phyloP scores from a whole-genome alignment of 176 grass and related monocot species.

The Olyra latifolia region DNA sequence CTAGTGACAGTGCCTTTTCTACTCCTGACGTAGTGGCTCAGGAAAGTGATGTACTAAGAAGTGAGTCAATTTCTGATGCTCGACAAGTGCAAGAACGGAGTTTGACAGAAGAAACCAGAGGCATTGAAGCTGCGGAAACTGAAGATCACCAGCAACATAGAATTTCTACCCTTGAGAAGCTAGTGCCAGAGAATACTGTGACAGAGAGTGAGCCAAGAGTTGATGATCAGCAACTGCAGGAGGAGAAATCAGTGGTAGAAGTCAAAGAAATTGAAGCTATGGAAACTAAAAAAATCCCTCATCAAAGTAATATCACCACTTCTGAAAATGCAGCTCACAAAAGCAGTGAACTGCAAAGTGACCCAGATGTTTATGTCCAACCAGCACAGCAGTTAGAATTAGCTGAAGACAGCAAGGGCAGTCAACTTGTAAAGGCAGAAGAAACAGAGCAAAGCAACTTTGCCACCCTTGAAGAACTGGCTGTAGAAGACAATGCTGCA shows the following conservation, averaged over 20 bases:
- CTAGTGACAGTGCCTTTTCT: neutral
- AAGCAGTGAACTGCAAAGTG: conserved; percentile 22
- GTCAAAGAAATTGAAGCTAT: conserved; percentile 35
- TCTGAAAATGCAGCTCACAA: conserved; percentile 22
- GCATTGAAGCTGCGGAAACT: neutral
- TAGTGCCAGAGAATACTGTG: conserved; percentile 3
- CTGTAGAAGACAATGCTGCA: conserved; percentile 16
- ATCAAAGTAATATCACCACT: conserved; percentile 18
- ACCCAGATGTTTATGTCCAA: conserved; percentile 30
- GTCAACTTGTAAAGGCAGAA: conserved; percentile 19
- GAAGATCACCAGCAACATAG: conserved; percentile 22
- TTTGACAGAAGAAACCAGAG: conserved; percentile 29
- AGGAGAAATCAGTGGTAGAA: conserved; percentile 6
- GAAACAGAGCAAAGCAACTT: conserved; percentile 19
- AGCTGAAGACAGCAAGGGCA: conserved; percentile 19
- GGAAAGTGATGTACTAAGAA: conserved; percentile 12
- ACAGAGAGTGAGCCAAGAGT: neutral
- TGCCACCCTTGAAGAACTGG: neutral
- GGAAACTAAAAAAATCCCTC: conserved; percentile 16
- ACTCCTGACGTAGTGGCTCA: conserved; percentile 4
- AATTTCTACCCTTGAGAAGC: conserved; percentile 29
- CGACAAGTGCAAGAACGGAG: conserved; percentile 28
- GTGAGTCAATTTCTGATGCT: neutral
- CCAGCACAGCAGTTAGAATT: conserved; percentile 14
- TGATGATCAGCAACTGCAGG: conserved; percentile 32